Percentiles rank a stretch among this genome's conserved stretches.
Conservation (phyloP, 495 filamentous ascomycete genomes). For the Aspergillus bridgeri region DNA sequence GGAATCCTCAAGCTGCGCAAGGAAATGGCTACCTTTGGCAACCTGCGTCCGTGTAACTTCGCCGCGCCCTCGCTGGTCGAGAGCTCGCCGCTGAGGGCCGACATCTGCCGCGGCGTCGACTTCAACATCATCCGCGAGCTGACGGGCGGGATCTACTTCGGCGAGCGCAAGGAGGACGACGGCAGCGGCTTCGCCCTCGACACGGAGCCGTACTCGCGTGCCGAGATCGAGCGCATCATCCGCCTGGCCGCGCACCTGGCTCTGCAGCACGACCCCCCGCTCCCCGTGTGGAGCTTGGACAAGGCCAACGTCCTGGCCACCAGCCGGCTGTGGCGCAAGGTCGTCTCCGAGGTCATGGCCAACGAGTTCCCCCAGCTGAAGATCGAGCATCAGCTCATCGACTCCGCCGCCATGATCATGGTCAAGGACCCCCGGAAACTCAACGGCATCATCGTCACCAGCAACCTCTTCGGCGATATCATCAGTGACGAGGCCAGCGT, state of each 20-base stretch:
- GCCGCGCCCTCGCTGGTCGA: slow-evolving; percentile 84
- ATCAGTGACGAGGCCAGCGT: slow-evolving; percentile 95
- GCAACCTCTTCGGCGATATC: slow-evolving; percentile 96
- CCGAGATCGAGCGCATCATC: slow-evolving; percentile 87
- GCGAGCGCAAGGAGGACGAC: slow-evolving; percentile 79
- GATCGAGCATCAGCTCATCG: slow-evolving; percentile 88
- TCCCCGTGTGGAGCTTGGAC: slow-evolving; percentile 84
- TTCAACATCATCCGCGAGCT: slow-evolving; percentile 95
- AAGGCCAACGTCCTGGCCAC: slow-evolving; percentile 98
- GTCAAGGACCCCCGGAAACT: slow-evolving; percentile 88
- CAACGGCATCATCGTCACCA: slow-evolving; percentile 90
- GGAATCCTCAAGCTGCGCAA: slow-evolving; percentile 91
- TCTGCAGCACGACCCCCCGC: slow-evolving; percentile 71
- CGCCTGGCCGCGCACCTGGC: slow-evolving; percentile 82
- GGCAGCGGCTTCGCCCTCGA: slow-evolving; percentile 77
- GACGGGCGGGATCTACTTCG: slow-evolving; percentile 96
- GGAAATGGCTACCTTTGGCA: slow-evolving; percentile 91
- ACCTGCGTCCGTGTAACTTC: slow-evolving; percentile 97
- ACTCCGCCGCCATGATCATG: slow-evolving; percentile 96
- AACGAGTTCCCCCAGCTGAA: slow-evolving; percentile 88
- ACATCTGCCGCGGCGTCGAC: slow-evolving; percentile 82
- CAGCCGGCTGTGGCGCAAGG: slow-evolving; percentile 83
- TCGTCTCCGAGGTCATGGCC: slow-evolving; percentile 68
- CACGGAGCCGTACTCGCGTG: slow-evolving; percentile 82
- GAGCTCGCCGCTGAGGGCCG: slow-evolving; percentile 81